phyloP scores from a whole-genome alignment of 2,329 filamentous ascomycete species.

The Biscogniauxia marginata region DNA sequence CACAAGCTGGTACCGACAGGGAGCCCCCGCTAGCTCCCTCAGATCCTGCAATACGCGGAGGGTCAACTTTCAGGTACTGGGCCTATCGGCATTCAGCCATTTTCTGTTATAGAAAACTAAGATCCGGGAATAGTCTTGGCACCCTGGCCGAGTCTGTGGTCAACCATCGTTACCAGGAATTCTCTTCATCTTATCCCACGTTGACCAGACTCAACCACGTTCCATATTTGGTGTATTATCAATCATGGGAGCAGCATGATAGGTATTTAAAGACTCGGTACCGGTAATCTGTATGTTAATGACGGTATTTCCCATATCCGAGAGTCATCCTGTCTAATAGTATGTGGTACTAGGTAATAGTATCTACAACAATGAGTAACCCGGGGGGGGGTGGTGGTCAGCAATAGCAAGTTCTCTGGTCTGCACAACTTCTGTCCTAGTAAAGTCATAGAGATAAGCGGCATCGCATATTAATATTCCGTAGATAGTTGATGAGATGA shows the following conservation, averaged over 20 bases:
- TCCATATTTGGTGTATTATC: neutral
- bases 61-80: constrained; percentile 23
- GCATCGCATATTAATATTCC: neutral
- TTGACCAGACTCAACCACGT: neutral
- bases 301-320: neutral
- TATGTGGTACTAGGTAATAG: neutral
- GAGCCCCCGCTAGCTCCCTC: constrained; percentile 8
- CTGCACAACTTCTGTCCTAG: neutral
- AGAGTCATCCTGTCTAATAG: neutral
- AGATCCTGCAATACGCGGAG: constrained; percentile 14
- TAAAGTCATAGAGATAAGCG: neutral
- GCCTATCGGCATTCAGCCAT: constrained; percentile 15
- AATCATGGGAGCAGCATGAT: neutral
- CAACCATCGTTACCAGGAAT: neutral
- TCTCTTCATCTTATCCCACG: neutral
- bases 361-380: no score
- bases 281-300: neutral
- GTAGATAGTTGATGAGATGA: neutral
- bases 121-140: neutral
- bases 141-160: neutral
- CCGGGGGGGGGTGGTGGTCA: no score
- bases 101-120: constrained; percentile 11
- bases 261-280: no score
- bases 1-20: constrained; percentile 20
- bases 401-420: neutral